A percentile compares a stretch with the other conserved stretches of the same genome.
Evolutionary conservation across 2,329 filamentous ascomycete genomes (phyloP).

Genomic region (Canariomyces notabilis): DNA sequence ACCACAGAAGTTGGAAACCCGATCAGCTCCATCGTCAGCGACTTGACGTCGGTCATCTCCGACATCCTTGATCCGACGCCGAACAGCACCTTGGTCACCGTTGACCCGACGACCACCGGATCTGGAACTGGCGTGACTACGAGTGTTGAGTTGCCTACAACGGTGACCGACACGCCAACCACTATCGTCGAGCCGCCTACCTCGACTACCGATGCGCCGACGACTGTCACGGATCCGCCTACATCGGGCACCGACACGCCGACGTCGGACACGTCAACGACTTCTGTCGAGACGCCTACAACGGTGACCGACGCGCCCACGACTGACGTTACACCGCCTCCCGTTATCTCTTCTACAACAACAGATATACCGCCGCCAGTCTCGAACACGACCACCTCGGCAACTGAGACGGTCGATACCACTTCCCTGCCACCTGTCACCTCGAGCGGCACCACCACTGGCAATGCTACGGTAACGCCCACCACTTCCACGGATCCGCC

Average conservation of each 20-base stretch:
- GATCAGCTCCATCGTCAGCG: neutral
- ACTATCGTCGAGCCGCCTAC: neutral
- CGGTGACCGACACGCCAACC: neutral
- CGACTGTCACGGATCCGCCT: too few species aligned
- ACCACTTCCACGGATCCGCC: slow-evolving; percentile 3
- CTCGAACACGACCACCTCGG: neutral
- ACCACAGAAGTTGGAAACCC: too few species aligned
- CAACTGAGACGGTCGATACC: neutral
- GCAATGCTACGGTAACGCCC: slow-evolving; percentile 4
- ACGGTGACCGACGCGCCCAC: neutral
- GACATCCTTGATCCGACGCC: slow-evolving; percentile 5
- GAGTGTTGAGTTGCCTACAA: neutral
- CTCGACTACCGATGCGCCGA: neutral
- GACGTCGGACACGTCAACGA: slow-evolving; percentile 15
- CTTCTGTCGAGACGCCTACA: neutral
- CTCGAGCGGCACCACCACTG: neutral
- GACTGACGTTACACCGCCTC: neutral
- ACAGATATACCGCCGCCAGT: neutral
- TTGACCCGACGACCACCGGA: neutral
- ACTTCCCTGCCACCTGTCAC: slow-evolving; percentile 1
- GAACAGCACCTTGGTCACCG: neutral
- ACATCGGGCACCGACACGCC: slow-evolving; percentile 11
- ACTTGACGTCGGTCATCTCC: neutral
- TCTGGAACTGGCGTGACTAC: neutral
- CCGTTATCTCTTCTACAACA: neutral